phyloP scores from a whole-genome alignment of 2,329 filamentous ascomycete species.

The Neonectria magnoliae region DNA sequence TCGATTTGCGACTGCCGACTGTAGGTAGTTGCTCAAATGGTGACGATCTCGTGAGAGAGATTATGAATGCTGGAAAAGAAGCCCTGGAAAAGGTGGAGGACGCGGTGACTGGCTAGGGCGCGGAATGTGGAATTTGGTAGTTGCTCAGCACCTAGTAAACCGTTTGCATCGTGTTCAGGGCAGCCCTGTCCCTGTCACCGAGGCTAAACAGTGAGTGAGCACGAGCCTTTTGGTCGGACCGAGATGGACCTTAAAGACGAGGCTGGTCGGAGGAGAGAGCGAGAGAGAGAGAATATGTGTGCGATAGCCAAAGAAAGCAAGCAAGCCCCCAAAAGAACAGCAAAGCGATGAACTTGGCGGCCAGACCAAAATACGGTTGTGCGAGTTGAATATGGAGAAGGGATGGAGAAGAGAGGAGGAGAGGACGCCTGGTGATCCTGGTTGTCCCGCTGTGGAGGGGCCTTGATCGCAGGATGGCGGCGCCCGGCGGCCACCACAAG shows the following conservation, averaged over 20 bases:
- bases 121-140: conserved; percentile 10
- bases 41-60: conserved; percentile 6
- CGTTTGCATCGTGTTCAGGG: conserved; percentile 12
- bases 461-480: conserved; percentile 21
- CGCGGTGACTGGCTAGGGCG: background rate
- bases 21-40: conserved; percentile 9
- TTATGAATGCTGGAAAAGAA: conserved; percentile 6
- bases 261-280: conserved; percentile 18
- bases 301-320: conserved; percentile 11
- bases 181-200: conserved; percentile 21
- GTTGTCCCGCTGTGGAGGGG: background rate
- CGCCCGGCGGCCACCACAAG: conserved; percentile 12
- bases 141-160: conserved; percentile 10
- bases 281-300: conserved; percentile 28
- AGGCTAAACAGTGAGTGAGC: conserved; percentile 9
- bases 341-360: background rate
- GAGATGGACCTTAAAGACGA: conserved; percentile 1
- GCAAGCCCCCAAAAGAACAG: background rate
- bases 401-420: conserved; percentile 4
- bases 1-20: conserved; percentile 1
- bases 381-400: conserved; percentile 4
- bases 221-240: conserved; percentile 8
- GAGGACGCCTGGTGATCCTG: conserved; percentile 13
- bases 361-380: background rate
- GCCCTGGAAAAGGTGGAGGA: conserved; percentile 10